Evolutionary conservation across 2,329 filamentous ascomycete species (phyloP).

Genomic region (Aspergillus hiratsukae): DNA sequence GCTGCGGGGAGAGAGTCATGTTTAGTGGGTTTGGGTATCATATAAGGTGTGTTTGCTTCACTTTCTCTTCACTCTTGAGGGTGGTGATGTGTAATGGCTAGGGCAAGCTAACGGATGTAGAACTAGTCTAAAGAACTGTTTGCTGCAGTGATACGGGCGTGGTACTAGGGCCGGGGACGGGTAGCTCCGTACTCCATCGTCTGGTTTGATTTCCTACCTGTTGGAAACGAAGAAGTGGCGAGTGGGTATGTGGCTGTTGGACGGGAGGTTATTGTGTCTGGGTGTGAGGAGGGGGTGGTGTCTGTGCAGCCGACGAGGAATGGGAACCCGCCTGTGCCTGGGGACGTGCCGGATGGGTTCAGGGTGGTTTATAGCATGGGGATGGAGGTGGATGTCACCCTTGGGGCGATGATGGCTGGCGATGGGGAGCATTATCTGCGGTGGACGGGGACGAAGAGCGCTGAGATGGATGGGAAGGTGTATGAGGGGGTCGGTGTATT

Average conservation of each 20-base stretch:
- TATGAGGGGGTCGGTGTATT: slow-evolving; percentile 19
- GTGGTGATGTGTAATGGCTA: not conserved
- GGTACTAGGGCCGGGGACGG: slow-evolving; percentile 46
- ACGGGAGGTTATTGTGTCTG: slow-evolving; percentile 21
- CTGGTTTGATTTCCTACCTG: slow-evolving; percentile 38
- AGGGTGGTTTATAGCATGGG: slow-evolving; percentile 2
- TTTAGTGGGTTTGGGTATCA: slow-evolving; percentile 43
- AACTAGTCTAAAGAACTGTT: slow-evolving; percentile 44
- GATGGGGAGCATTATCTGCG: slow-evolving; percentile 17
- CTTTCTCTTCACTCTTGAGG: not conserved
- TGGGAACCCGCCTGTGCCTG: slow-evolving; percentile 5
- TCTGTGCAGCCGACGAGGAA: slow-evolving; percentile 9
- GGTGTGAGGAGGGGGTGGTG: slow-evolving; percentile 16
- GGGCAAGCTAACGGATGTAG: slow-evolving; percentile 15
- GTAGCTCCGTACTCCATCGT: slow-evolving; percentile 43
- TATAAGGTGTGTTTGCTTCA: slow-evolving; percentile 32
- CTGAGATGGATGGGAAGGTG: slow-evolving; percentile 2
- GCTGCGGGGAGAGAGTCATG: slow-evolving; percentile 24
- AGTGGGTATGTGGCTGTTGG: slow-evolving; percentile 30
- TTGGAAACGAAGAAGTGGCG: slow-evolving; percentile 21
- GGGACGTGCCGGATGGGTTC: slow-evolving; percentile 10
- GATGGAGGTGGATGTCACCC: slow-evolving; percentile 12
- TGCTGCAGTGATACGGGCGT: slow-evolving; percentile 22
- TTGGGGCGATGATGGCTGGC: slow-evolving; percentile 6
- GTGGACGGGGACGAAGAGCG: slow-evolving; percentile 19